Conservation (phyloP, 1,284 basidiomycete species). For the Trametes hirsuta region DNA sequence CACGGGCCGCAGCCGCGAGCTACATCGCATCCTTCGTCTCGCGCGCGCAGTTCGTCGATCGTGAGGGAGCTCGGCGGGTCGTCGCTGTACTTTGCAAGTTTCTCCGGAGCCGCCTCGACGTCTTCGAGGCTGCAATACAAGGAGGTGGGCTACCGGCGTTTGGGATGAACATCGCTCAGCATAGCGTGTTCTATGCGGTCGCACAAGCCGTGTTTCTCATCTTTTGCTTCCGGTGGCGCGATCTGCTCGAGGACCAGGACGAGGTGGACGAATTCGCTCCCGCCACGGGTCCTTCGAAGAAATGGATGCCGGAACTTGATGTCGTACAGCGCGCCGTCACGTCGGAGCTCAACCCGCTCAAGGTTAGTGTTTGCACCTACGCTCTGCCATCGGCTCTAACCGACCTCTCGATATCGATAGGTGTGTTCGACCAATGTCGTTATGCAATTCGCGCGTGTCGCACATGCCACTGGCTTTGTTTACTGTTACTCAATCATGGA, state of each 20-base stretch:
- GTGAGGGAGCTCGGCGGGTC: constrained; percentile 76
- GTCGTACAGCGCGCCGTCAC: constrained; percentile 83
- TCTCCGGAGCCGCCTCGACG: constrained; percentile 75
- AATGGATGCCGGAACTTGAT: constrained; percentile 87
- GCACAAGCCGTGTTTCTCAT: constrained; percentile 94
- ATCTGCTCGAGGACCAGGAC: constrained; percentile 68
- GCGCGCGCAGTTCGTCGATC: constrained; percentile 86
- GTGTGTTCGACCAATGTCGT: constrained; percentile 92
- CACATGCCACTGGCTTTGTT: constrained; percentile 89
- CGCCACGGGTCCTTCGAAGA: constrained; percentile 42
- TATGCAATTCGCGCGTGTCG: constrained; percentile 92
- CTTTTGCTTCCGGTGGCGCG: constrained; percentile 98
- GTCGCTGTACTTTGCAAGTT: constrained; percentile 86
- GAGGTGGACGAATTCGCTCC: constrained; percentile 48
- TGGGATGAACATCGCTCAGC: constrained; percentile 46
- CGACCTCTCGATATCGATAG: constrained; percentile 47
- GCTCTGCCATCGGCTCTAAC: background rate
- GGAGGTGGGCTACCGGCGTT: constrained; percentile 30
- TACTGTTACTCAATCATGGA: constrained; percentile 97
- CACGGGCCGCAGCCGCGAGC: constrained; percentile 86
- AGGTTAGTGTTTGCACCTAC: constrained; percentile 49
- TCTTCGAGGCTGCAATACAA: constrained; percentile 58
- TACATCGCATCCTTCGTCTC: constrained; percentile 95
- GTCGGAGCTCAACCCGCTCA: constrained; percentile 88
- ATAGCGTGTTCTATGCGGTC: constrained; percentile 91